phyloP scores from a whole-genome alignment of 345 rosid genomes.

The Gossypium sturtianum region DNA sequence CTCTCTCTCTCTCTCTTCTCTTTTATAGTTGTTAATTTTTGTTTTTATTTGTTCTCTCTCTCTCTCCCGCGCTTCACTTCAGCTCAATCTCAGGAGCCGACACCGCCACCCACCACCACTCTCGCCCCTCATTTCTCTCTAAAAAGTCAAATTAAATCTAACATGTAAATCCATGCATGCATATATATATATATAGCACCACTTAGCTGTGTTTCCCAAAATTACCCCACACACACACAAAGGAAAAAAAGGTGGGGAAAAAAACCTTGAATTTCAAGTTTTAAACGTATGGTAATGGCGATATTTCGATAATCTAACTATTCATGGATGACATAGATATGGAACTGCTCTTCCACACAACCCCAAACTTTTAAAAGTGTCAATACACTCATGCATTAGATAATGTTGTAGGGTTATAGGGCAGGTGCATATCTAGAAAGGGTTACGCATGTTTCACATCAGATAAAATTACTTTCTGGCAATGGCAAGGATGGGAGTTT shows the following conservation, averaged over 20 bases:
- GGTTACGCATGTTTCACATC: conserved; percentile 45
- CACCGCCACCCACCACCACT: conserved; percentile 21
- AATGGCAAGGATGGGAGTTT: background rate
- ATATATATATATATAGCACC: background rate
- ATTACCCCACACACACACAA: background rate
- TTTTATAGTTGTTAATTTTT: background rate
- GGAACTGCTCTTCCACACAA: background rate
- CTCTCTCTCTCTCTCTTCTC: background rate
- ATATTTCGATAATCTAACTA: background rate
- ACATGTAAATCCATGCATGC: conserved; percentile 25
- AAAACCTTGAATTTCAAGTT: background rate
- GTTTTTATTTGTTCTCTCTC: background rate
- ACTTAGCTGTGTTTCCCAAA: background rate
- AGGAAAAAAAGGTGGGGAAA: background rate
- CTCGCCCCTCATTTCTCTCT: background rate
- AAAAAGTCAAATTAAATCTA: conserved; percentile 33
- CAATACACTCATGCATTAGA: too few species aligned
- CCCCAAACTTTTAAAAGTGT: background rate
- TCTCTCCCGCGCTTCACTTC: background rate
- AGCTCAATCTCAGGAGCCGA: conserved; percentile 31
- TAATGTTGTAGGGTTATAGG: too few species aligned
- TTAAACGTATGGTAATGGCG: background rate
- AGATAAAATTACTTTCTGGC: background rate
- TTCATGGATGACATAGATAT: background rate
- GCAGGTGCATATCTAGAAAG: conserved; percentile 28